Evolutionary conservation across 2,329 filamentous ascomycete genomes (phyloP).

Genomic region (Zasmidium citrigriseum): DNA sequence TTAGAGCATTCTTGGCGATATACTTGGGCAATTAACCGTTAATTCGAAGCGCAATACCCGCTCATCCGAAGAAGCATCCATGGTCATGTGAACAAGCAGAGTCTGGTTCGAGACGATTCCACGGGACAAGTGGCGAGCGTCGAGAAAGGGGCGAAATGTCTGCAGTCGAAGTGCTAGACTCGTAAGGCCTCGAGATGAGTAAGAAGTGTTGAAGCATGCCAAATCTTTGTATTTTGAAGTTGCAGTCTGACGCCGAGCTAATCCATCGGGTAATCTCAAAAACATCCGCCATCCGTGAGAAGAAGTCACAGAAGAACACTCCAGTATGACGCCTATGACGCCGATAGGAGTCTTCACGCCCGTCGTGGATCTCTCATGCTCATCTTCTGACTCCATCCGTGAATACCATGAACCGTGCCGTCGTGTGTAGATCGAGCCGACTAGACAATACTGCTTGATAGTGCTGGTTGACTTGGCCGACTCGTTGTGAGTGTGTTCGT

Average conservation of each 20-base stretch:
- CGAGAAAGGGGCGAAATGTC: too few species aligned
- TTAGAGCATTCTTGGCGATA: neutral
- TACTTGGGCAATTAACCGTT: too few species aligned
- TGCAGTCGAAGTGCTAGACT: too few species aligned
- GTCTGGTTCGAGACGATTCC: neutral
- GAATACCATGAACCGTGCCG: neutral
- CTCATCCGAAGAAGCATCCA: too few species aligned
- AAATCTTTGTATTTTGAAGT: neutral
- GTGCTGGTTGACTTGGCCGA: neutral
- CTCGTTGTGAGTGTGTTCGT: neutral
- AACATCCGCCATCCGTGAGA: neutral
- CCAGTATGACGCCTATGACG: neutral
- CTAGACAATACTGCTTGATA: neutral
- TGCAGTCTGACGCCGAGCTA: conserved; percentile 1
- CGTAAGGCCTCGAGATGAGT: too few species aligned
- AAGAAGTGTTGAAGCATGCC: too few species aligned
- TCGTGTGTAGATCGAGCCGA: neutral
- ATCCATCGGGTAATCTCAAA: neutral
- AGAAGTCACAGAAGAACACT: neutral
- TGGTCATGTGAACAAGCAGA: too few species aligned
- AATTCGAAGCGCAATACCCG: too few species aligned
- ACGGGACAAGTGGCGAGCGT: too few species aligned
- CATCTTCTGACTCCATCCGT: neutral
- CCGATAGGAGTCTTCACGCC: neutral
- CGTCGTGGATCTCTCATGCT: neutral